Evolutionary conservation across 305 asterid genomes (phyloP).

Genomic region (Fraxinus platypoda): DNA sequence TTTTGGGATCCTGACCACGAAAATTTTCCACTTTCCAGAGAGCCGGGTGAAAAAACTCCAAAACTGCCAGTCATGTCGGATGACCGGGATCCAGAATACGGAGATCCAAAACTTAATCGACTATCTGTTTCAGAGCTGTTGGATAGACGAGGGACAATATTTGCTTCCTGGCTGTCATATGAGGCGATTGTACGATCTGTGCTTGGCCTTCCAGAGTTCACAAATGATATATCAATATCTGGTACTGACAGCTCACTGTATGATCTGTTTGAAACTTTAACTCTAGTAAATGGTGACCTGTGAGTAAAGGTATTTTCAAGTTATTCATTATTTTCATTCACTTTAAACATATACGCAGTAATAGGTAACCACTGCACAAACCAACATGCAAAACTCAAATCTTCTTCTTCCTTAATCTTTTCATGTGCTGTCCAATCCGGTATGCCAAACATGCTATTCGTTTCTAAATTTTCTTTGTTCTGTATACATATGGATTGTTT

Average conservation of each 20-base stretch:
- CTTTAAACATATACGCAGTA: background rate
- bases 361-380: background rate
- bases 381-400: background rate
- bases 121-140: conserved; percentile 11
- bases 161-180: background rate
- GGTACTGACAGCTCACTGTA: background rate
- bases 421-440: background rate
- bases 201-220: conserved; percentile 21
- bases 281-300: conserved; percentile 21
- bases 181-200: conserved; percentile 7
- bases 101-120: conserved; percentile 4
- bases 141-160: background rate
- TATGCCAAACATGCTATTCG: background rate
- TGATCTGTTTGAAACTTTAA: conserved; percentile 1
- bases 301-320: background rate
- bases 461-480: background rate
- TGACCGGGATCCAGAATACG: background rate
- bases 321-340: background rate
- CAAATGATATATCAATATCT: conserved; percentile 14
- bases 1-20: conserved; percentile 17
- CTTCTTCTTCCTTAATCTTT: background rate
- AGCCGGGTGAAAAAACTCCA: conserved; percentile 5
- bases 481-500: background rate
- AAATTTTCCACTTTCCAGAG: conserved; percentile 5
- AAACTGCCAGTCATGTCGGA: conserved; percentile 1